Percentiles rank a stretch among this genome's conserved stretches.
Evolutionary conservation across 164 flowering plant genomes (phyloP).

Genomic region (Aristolochia contorta): DNA sequence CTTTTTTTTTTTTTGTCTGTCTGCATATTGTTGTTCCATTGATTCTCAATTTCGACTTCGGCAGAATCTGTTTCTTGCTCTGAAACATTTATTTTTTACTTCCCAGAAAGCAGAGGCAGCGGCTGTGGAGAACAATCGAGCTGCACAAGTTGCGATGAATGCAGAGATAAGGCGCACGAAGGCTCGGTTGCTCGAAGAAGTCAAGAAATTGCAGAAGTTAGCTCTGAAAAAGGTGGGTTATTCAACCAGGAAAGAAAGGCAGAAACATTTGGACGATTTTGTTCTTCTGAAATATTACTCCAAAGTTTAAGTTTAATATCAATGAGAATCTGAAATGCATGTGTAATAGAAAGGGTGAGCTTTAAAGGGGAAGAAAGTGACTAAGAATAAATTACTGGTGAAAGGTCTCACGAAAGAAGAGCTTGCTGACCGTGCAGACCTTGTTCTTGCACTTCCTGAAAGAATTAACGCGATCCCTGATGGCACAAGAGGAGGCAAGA

Average conservation of each 20-base stretch:
- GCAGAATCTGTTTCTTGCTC: background rate
- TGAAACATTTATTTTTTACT: no score
- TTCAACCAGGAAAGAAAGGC: background rate
- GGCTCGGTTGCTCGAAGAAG: constrained; percentile 78
- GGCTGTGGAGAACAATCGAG: constrained; percentile 58
- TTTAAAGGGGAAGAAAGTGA: no score
- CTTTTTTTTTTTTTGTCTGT: background rate
- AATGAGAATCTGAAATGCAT: background rate
- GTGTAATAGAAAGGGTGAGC: no score
- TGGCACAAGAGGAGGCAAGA: constrained; percentile 56
- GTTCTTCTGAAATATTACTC: no score
- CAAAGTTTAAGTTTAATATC: background rate
- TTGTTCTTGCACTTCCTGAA: constrained; percentile 68
- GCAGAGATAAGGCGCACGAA: constrained; percentile 92
- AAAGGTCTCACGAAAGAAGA: constrained; percentile 86
- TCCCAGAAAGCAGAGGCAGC: constrained; percentile 71
- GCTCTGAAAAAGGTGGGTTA: constrained; percentile 62
- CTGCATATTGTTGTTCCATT: background rate
- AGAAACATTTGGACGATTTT: no score
- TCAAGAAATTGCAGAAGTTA: constrained; percentile 79
- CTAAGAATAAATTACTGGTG: constrained; percentile 33
- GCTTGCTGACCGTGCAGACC: constrained; percentile 59
- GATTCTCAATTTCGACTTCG: no score
- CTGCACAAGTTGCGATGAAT: constrained; percentile 78
- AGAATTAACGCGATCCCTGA: constrained; percentile 87